phyloP scores from a whole-genome alignment of 1,284 basidiomycete species.

The Fomitopsis schrenkii region DNA sequence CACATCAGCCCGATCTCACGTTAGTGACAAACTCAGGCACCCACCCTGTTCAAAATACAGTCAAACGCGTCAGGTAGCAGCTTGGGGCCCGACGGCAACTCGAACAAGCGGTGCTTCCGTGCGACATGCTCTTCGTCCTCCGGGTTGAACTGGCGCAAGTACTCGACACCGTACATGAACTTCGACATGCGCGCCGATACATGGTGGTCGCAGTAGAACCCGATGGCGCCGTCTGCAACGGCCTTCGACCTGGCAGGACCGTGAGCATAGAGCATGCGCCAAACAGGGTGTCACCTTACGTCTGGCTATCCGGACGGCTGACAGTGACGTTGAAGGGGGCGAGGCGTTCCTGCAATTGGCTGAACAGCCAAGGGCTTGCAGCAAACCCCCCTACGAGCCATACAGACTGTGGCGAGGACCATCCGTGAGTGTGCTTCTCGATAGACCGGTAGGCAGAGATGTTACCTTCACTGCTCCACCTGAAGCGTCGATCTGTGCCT shows the following conservation, averaged over 20 bases:
- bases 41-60: constrained; percentile 66
- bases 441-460: not conserved
- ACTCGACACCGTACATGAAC: constrained; percentile 79
- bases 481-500: constrained; percentile 62
- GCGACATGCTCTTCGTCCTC: constrained; percentile 61
- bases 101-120: constrained; percentile 61
- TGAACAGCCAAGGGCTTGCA: constrained; percentile 74
- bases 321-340: constrained; percentile 52
- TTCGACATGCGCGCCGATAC: constrained; percentile 73
- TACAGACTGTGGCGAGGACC: constrained; percentile 44
- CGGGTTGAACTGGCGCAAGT: constrained; percentile 60
- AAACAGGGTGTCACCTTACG: constrained; percentile 36
- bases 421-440: not conserved
- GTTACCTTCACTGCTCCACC: constrained; percentile 59
- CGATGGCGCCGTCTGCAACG: constrained; percentile 75
- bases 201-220: constrained; percentile 79
- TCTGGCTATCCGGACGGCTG: constrained; percentile 72
- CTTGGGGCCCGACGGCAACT: constrained; percentile 70
- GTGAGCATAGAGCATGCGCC: not conserved
- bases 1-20: not conserved
- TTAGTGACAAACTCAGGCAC: constrained; percentile 13
- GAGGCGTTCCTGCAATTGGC: constrained; percentile 65
- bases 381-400: constrained; percentile 80
- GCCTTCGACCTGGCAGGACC: constrained; percentile 59
- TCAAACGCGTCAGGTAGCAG: constrained; percentile 75